Base-by-base conservation (phyloP, 2,329 filamentous ascomycete genomes). In the Basipetospora chlamydospora region DNA sequence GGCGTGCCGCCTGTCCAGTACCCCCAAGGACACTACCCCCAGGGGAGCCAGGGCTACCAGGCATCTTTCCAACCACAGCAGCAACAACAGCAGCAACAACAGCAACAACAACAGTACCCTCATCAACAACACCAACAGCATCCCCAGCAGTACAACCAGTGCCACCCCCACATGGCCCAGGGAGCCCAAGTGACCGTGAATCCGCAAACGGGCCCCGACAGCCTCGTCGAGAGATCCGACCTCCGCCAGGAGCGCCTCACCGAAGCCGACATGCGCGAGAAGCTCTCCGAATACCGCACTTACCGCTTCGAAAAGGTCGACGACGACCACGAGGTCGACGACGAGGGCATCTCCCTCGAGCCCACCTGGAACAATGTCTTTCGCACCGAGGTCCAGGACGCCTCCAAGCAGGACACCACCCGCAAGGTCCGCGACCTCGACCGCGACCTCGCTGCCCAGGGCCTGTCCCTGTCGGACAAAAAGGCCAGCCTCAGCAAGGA, bases 321-420 rank as follows among this genome's bases (percentile, higher is more conserved):
- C 9, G 49, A 47, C 28, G 43, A 48, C 10, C 46, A 52, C n/a
- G 48, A 47, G 12, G 47, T 57, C 28, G 58, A 61, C 40, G 48
- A 56, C 6, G 49, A 60, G 7, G 60, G 61, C 3, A 46, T 48
- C 10, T 47, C 44, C 3, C 28, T 47, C 21, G 46, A 42, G 29
- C 48, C 57, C 3, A 58, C 52, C 7, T 70, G 66, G 66, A 54
- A 59, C 3, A 52, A 48, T 13, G 58, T 55, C 7, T 42, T 47
- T 3, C 47, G 49, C 8, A 49, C 45, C 3, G 49, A 52, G 21
- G 52, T 59, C n/a, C 50, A 46, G 3, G 53, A 53, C 22, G 53
- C 61, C 33, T 52, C 57, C 6, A 57, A 59, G 21, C 43, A 48
- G n/a, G 58, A 58, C 7, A 57, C 56, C 2, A 49, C 43, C 3